Conservation (phyloP, 2,329 filamentous ascomycete species). For the Neofusicoccum laricinum region DNA sequence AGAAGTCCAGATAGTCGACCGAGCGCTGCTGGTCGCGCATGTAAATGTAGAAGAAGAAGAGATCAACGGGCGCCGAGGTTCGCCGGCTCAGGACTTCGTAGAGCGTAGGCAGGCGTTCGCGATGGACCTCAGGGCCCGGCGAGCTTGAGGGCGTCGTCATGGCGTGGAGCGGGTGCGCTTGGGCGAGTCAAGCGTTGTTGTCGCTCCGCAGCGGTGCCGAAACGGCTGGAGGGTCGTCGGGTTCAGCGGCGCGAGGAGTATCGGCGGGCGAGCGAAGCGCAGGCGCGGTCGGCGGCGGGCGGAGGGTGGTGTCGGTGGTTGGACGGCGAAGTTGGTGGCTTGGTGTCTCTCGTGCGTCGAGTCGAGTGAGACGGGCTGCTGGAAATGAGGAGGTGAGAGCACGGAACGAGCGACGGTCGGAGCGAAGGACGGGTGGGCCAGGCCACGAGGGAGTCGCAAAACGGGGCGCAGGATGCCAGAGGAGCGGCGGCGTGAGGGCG, state of each 20-base stretch:
- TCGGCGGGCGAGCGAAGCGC: not conserved
- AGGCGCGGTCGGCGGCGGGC: not conserved
- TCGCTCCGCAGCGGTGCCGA: not conserved
- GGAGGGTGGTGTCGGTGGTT: not conserved
- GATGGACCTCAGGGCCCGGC: conserved; percentile 34
- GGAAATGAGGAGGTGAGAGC: conserved; percentile 16
- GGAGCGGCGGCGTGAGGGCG: not conserved
- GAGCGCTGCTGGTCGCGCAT: conserved; percentile 98
- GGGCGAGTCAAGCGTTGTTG: not conserved
- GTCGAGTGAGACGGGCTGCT: conserved; percentile 6
- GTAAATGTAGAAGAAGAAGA: conserved; percentile 99
- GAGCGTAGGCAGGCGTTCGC: conserved; percentile 87
- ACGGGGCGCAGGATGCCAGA: conserved; percentile 1
- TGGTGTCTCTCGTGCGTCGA: not conserved
- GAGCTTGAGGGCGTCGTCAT: conserved; percentile 14
- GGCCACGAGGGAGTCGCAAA: not conserved
- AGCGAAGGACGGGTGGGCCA: conserved; percentile 11
- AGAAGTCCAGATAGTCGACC: conserved; percentile 97
- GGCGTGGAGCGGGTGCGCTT: not conserved
- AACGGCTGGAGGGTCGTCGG: not conserved
- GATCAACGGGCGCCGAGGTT: conserved; percentile 91
- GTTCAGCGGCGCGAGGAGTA: not conserved
- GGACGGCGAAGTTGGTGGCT: not conserved
- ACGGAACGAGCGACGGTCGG: conserved; percentile 17
- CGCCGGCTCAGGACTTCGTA: conserved; percentile 93